These are phyloP conservation scores for Castanea crenata DNA, from an alignment of 306 rosid genomes.

Conservation along the genomic window DNA sequence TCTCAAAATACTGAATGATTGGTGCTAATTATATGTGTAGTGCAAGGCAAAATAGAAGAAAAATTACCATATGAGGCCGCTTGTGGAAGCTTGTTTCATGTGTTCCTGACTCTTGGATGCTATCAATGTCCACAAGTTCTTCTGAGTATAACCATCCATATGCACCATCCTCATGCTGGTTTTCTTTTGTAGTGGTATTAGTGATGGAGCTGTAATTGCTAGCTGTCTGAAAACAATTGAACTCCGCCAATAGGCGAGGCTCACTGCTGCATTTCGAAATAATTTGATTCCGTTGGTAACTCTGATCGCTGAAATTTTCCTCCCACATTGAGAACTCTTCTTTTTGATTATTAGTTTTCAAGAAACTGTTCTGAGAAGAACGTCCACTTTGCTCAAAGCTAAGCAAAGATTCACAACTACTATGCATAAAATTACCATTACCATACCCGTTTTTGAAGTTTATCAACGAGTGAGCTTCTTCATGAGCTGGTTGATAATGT, in stretches of 20 bases:
- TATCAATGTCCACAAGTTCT: conserved; percentile 33
- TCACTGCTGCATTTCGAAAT: conserved; percentile 26
- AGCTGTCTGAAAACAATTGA: conserved; percentile 49
- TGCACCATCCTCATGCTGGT: conserved; percentile 33
- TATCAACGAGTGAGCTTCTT: conserved; percentile 52
- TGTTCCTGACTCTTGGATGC: conserved; percentile 33
- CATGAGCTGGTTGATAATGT: conserved; percentile 28
- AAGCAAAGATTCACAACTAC: conserved; percentile 49
- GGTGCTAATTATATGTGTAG: not conserved
- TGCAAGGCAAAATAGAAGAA: not conserved
- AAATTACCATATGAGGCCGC: conserved; percentile 52
- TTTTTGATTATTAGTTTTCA: conserved; percentile 23
- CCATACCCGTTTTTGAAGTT: conserved; percentile 46
- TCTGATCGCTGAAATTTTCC: conserved; percentile 14
- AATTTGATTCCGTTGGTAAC: conserved; percentile 39
- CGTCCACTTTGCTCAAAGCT: conserved; percentile 53
- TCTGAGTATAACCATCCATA: conserved; percentile 64
- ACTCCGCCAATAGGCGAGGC: conserved; percentile 32
- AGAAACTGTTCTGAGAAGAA: conserved; percentile 14
- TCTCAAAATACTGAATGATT: no score
- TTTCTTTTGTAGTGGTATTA: conserved; percentile 30
- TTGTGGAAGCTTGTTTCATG: conserved; percentile 40
- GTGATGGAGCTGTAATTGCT: conserved; percentile 36
- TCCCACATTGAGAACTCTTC: conserved; percentile 34
- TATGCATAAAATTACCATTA: conserved; percentile 6